Evolutionary conservation across 192 early-diverging fungal species (phyloP).

Genomic region (Pilobolus umbonatus): DNA sequence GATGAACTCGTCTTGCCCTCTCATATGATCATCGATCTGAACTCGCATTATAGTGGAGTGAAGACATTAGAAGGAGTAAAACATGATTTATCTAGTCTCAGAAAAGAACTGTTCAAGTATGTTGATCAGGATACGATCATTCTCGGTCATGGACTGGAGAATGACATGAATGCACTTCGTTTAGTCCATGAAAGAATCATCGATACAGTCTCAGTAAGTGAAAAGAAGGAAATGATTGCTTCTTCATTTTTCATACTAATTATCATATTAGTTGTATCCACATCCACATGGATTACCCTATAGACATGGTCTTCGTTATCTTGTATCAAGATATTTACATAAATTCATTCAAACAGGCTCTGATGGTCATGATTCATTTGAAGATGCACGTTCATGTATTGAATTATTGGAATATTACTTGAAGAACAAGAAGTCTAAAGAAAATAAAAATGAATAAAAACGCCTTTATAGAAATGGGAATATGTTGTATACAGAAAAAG

Average conservation of each 20-base stretch:
- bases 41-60: conserved; percentile 56
- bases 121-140: conserved; percentile 52
- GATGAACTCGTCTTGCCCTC: conserved; percentile 57
- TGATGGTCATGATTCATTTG: conserved; percentile 57
- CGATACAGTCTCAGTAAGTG: conserved; percentile 40
- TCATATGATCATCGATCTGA: conserved; percentile 56
- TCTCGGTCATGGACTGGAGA: conserved; percentile 54
- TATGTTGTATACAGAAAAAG: too few species aligned
- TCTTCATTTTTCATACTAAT: conserved; percentile 14
- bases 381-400: conserved; percentile 56
- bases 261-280: conserved; percentile 41
- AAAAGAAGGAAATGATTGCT: neutral
- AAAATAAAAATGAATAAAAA: neutral
- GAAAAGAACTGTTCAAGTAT: conserved; percentile 33
- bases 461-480: too few species aligned
- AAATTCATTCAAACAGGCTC: conserved; percentile 50
- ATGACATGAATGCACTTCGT: conserved; percentile 31
- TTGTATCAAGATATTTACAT: conserved; percentile 46
- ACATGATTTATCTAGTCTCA: conserved; percentile 42
- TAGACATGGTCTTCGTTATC: conserved; percentile 44
- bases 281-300: conserved; percentile 42
- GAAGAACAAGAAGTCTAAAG: neutral
- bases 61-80: conserved; percentile 40
- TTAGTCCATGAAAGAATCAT: conserved; percentile 36
- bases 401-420: conserved; percentile 35